Base-by-base conservation (phyloP, 768 basidiomycete species). In the Lactifluus pinguis region DNA sequence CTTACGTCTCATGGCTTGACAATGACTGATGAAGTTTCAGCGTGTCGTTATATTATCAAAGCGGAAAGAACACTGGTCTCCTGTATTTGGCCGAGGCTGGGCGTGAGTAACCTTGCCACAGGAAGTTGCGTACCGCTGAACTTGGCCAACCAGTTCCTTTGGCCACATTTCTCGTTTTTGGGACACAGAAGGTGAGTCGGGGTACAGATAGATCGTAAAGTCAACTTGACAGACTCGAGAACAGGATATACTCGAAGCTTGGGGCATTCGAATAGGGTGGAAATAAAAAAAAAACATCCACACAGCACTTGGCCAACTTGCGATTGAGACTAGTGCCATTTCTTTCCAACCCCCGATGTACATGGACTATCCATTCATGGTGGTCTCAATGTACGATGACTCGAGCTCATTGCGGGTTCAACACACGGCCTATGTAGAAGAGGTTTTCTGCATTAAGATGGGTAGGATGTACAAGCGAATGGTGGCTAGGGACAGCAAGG, bases 81-180 rank as follows among this genome's bases (percentile, higher is more conserved):
- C 66, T 76, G 38, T 79, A 77, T 65, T 75, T 83, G 72, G 69
- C 80, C 14, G 78, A 79, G 54, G 82, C 83, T 34, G 72, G 77
- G 14, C 63, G 82, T 83, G 60, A 67, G 80, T 64, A 2, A 21
- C 47, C 51, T 13, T 11, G 17, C 32, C 5, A n/a, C 15, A 47
- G 11, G 7, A 41, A 9, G 14, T 21, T 19, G 61, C 66, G 49
- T 66, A 53, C 6, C 57, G 10, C 54, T 58, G 57, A 49, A 50
- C 34, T 25, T 9, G 19, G 49, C 42, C 39, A 29, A 11, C 10
- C 57, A 83, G 82, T 84, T 25, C 83, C 83, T 0, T 66, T 83
- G 17, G 74, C 71, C 0, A 77, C 78, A 3, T 74, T 78, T 52
- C 52, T 80, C 38, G 68, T 82, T 6, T 80, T 84, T 66, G 82